Evolutionary conservation across 257 asterid genomes (phyloP), one percentile per base, ranked within the genome.

Genomic region (Penstemon barbatus): DNA sequence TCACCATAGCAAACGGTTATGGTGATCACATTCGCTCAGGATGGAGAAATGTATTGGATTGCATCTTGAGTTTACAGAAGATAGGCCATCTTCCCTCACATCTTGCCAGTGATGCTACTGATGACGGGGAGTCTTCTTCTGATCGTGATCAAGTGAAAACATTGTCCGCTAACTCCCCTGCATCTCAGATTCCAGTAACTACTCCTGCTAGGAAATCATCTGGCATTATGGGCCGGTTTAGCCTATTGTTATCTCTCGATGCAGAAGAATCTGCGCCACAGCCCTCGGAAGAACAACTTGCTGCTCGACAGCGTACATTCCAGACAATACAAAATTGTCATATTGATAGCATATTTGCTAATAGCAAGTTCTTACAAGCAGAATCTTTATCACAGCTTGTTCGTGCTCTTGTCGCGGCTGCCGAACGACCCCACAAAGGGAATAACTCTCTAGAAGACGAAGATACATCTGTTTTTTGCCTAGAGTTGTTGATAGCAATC

Each of bases 1-100:
- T 92, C 71, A 88, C 91, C 63, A 82, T 92, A 46, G 95, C 90
- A 57, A 88, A 88, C 78, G 73, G 87, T 70, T 92, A 90, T 61
- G 89, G 98, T 18, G 97, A 92, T 78, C 82, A 82, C 68, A 86
- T 90, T 69, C 92, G 86, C 40, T 82, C 89, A 5, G 94, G 97
- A 33, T 92, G 98, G 98, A 88, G 88, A 75, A 90, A 93, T 81
- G 84, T 93, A 62, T 75, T 90, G 73, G 99, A 93, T 66, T 93
- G 96, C 77, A 88, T 90, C 67, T 73, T 90, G 82, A 90, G 96
- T 71, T 77, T 92, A 84, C 96, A 92, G 53, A 90, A 78, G 74
- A 72, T 84, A 41, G 95, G 94, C 56, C 95, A 90, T 80, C 97
- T 90, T 81, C 95, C 98, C 36, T 80, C 94, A 57, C 94, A 92